Conservation (phyloP, 2,329 filamentous ascomycete species). For the Clarireedia hainanense region DNA sequence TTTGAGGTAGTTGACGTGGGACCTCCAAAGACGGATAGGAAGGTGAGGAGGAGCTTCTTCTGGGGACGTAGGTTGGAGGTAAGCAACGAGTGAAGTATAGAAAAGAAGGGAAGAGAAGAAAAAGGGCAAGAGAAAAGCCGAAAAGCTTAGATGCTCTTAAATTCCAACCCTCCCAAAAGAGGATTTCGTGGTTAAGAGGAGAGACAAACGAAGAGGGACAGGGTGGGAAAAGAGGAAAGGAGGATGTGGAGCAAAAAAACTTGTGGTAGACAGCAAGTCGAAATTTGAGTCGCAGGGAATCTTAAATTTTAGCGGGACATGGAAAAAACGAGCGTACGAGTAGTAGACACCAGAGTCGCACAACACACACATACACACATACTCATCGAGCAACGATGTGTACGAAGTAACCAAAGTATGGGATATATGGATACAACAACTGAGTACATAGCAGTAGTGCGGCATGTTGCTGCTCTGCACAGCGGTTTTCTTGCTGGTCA, state of each 20-base stretch:
- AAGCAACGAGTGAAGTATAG: slow-evolving; percentile 15
- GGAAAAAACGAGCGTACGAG: background rate
- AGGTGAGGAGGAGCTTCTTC: slow-evolving; percentile 37
- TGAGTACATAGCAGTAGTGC: too few species aligned
- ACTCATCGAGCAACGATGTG: too few species aligned
- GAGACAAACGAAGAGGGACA: background rate
- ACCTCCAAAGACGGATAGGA: slow-evolving; percentile 57
- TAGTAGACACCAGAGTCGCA: background rate
- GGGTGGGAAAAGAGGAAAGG: background rate
- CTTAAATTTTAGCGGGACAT: slow-evolving; percentile 6
- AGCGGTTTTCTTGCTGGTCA: too few species aligned
- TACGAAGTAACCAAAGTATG: too few species aligned
- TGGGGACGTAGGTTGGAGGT: slow-evolving; percentile 39
- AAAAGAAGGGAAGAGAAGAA: background rate
- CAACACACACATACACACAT: too few species aligned
- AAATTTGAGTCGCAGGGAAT: slow-evolving; percentile 8
- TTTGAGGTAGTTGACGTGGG: slow-evolving; percentile 5
- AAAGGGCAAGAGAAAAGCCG: background rate
- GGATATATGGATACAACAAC: too few species aligned
- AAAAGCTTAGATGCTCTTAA: too few species aligned
- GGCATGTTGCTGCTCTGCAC: too few species aligned
- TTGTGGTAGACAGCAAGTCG: slow-evolving; percentile 6
- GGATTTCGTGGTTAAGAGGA: too few species aligned
- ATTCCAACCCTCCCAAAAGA: too few species aligned
- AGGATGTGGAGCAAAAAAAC: slow-evolving; percentile 9